Evolutionary conservation across 305 asterid species (phyloP).

Genomic region (Ilex paraguariensis): DNA sequence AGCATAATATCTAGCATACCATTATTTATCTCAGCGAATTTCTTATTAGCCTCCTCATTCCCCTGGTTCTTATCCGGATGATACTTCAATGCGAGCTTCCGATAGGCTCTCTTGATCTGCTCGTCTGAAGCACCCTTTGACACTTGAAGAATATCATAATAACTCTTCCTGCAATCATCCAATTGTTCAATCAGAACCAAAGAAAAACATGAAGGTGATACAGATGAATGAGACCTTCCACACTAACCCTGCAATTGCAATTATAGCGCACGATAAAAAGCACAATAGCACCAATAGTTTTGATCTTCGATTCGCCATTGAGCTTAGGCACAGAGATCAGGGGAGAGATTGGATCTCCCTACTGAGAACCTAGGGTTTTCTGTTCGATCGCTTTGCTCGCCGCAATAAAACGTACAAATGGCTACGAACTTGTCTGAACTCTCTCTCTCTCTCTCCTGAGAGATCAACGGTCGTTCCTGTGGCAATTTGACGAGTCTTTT

Average conservation of each 20-base stretch:
- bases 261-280: background rate
- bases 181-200: slow-evolving; percentile 7
- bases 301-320: slow-evolving; percentile 2
- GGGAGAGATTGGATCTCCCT: background rate
- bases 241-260: slow-evolving; percentile 70
- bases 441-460: background rate
- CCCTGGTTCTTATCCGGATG: slow-evolving; percentile 97
- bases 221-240: background rate
- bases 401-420: background rate
- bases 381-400: background rate
- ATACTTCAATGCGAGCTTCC: slow-evolving; percentile 95
- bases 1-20: slow-evolving; percentile 29
- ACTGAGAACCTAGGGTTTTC: too few relatives aligned
- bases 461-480: background rate
- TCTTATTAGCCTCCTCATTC: slow-evolving; percentile 92
- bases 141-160: slow-evolving; percentile 83
- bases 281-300: background rate
- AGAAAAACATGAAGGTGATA: background rate
- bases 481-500: background rate
- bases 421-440: background rate
- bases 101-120: slow-evolving; percentile 87
- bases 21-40: slow-evolving; percentile 83
- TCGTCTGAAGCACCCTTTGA: slow-evolving; percentile 86
- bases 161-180: slow-evolving; percentile 63
- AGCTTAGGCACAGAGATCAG: background rate